Percentiles rank a stretch among this genome's conserved stretches.
phyloP scores from a whole-genome alignment of 441 rosid species.

The Gossypium gossypioides region DNA sequence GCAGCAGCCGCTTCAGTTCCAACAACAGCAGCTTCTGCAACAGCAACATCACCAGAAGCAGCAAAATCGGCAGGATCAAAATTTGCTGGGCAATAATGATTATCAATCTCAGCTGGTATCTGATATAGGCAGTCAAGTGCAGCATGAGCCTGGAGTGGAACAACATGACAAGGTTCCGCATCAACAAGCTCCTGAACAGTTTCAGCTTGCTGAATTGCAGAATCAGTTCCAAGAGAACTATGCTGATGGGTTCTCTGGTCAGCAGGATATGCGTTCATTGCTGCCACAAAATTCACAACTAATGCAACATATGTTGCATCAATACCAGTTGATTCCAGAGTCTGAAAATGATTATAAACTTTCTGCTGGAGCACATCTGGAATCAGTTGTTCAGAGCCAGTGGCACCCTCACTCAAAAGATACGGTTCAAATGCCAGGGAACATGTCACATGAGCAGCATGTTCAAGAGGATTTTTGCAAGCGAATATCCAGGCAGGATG shows the following conservation, averaged over 20 bases:
- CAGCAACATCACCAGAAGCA: constrained; percentile 58
- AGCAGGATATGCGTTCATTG: constrained; percentile 42
- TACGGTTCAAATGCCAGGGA: constrained; percentile 35
- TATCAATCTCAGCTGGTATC: constrained; percentile 51
- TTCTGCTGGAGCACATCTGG: constrained; percentile 48
- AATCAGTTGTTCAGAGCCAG: constrained; percentile 44
- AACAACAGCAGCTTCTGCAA: constrained; percentile 58
- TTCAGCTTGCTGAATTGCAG: constrained; percentile 59
- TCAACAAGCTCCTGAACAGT: constrained; percentile 55
- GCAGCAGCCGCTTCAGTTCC: constrained; percentile 54
- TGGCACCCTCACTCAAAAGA: constrained; percentile 64
- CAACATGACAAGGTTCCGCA: constrained; percentile 42
- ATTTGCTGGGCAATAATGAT: constrained; percentile 36
- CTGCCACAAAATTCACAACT: constrained; percentile 55
- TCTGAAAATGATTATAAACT: constrained; percentile 47
- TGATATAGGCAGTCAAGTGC: constrained; percentile 50
- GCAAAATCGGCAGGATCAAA: constrained; percentile 20
- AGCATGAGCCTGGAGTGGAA: constrained; percentile 72
- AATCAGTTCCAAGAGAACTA: constrained; percentile 61
- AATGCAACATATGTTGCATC: constrained; percentile 58
- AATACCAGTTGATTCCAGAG: constrained; percentile 50
- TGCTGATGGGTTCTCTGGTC: constrained; percentile 46
- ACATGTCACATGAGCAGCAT: constrained; percentile 47
- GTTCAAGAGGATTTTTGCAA: constrained; percentile 72
- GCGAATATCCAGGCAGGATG: constrained; percentile 62